Evolutionary conservation across 192 early-diverging fungal species (phyloP), one percentile per base, ranked within the genome.

Genomic region (Neocallimastix lanati): DNA sequence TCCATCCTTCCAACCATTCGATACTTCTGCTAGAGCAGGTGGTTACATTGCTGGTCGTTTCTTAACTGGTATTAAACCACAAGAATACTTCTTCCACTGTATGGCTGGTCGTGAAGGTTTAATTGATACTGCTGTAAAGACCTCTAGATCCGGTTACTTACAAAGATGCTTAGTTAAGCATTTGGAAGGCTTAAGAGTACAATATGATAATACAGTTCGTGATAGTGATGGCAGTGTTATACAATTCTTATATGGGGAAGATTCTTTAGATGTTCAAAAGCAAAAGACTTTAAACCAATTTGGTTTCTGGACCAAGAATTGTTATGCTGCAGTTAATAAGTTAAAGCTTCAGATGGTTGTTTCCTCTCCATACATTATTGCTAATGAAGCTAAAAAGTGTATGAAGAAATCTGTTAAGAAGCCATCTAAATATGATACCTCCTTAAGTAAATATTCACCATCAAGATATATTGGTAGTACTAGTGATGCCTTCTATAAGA

Each of bases 121-220:
- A n/a, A 98, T 99, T 79, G 98, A 99, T 88, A 99, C 98, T 14
- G 98, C 98, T 80, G 98, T 99, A 84, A 99, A 99, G 88, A 99
- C 98, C 0, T 96, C 97, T 76, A 92, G 95, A 80, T 98, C 98
- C 16, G 98, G 98, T 35, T 99, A 99, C 83, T 86, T 99, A 80
- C 98, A 99, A 85, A 94, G 98, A 83, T 98, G 98, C 88, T 89
- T 99, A 80, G 97, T 99, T 83, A 99, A 99, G 89, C 96, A 97
- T 81, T 84, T 99, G 83, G 98, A 99, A 88, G 95, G 96, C 76
- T 87, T 98, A 76, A 86, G 86, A 76, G 96, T 98, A 0, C 92
- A 96, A 82, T 99, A 99, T 85, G 98, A 99, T 85, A 92, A 96
- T 83, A 96, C 96, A 11, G 98, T 99, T 40, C 93, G 98, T 76